Percentiles rank a stretch among this genome's conserved stretches.
Conservation (phyloP, 768 basidiomycete genomes). For the Chalciporus piperatus region DNA sequence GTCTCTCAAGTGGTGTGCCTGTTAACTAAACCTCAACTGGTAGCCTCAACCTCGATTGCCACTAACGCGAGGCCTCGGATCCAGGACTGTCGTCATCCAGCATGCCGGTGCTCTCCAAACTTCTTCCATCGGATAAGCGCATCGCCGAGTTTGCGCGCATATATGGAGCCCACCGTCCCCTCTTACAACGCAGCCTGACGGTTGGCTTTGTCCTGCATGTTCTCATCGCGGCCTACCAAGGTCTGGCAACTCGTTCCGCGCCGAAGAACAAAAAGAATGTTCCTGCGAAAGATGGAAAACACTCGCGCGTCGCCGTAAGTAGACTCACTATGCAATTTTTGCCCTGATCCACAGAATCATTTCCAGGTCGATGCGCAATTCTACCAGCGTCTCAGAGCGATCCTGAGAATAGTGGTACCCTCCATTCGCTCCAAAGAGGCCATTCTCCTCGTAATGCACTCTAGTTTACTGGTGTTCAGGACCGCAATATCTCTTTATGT, state of each 20-base stretch:
- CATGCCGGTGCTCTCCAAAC: conserved; percentile 32
- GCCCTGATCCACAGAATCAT: not conserved
- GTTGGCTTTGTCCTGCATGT: conserved; percentile 69
- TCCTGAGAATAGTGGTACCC: conserved; percentile 88
- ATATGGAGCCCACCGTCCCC: conserved; percentile 67
- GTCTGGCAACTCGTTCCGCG: conserved; percentile 46
- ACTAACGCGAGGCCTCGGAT: not conserved
- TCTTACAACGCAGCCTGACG: conserved; percentile 71
- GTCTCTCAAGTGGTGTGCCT: too few species aligned
- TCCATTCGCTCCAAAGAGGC: conserved; percentile 84
- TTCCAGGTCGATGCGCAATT: conserved; percentile 86
- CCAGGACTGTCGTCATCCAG: not conserved
- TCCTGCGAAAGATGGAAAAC: conserved; percentile 36
- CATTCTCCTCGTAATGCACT: conserved; percentile 82
- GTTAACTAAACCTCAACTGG: too few species aligned
- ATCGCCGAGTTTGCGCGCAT: conserved; percentile 42
- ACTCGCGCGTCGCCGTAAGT: conserved; percentile 67
- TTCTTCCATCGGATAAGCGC: conserved; percentile 33
- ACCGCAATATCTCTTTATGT: conserved; percentile 94
- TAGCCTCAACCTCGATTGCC: not conserved
- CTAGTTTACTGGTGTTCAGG: conserved; percentile 81
- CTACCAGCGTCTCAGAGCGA: conserved; percentile 71
- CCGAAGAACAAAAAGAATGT: conserved; percentile 17
- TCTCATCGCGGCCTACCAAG: conserved; percentile 58
- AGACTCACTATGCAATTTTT: not conserved